Base-by-base conservation (phyloP, 768 basidiomycete genomes). In the Megacollybia marginata region DNA sequence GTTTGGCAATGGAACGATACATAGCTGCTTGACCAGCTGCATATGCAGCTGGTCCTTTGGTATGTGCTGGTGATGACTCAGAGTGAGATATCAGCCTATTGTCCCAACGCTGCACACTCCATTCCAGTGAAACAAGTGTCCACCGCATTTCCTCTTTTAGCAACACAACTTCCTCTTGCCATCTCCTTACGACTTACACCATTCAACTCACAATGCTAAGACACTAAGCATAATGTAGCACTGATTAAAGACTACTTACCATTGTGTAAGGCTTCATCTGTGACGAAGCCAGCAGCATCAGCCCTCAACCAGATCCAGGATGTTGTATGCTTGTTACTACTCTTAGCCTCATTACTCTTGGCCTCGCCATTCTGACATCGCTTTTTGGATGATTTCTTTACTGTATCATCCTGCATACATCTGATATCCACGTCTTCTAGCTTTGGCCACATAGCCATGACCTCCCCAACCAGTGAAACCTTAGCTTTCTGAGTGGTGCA, bases 81-180 rank as follows among this genome's bases (percentile, higher is more conserved):
- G 19, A 11, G n/a, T n/a, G n/a, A 44, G 19, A 10, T 19, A 13
- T 19, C 18, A 10, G 10, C 19, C 43, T 10, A 13, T 44, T 19
- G 10, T 10, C 18, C 18, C 43, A 44, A 9, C 19, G 11, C 11
- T 20, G 11, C 19, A 19, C 43, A 9, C 19, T 44, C 12, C 19
- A 20, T 19, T 44, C 43, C 9, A 44, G 19, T 9, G 43, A 13
- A 10, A 44, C 18, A 9, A 44, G 43, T 10, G 33, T 31, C 15
- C 28, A 31, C 11, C 46, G 46, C 46, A 47, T 47, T 19, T 50
- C 49, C 28, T 47, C 49, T 33, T 20, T 43, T 2, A 45, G 15
- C 18, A 50, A 8, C n/a, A 47, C 18, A 4, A 50, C 49, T 33
- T 50, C 49, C 18, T 50, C 49, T 3, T 28, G 43, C 49, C 49